phyloP scores from a whole-genome alignment of 176 grass and related monocot species.

The Oryza meyeriana region DNA sequence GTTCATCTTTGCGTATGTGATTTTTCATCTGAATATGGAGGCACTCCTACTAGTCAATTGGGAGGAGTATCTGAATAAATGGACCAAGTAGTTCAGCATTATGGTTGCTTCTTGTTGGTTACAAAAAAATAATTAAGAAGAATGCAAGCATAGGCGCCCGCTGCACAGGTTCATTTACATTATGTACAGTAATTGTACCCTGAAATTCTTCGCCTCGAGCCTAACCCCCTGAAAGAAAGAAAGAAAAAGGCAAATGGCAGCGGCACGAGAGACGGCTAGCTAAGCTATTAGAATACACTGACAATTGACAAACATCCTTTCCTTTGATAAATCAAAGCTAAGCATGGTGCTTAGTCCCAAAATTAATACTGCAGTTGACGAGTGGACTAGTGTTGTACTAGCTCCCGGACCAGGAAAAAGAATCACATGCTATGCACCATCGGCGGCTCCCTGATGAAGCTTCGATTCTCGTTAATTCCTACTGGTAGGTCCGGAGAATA shows the following conservation, averaged over 20 bases:
- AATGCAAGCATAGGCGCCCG: neutral
- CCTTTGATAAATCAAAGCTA: no score
- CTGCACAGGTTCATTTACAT: neutral
- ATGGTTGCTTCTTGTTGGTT: neutral
- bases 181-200: neutral
- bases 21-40: neutral
- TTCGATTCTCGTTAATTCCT: neutral
- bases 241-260: neutral
- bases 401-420: neutral
- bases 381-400: no score
- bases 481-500: neutral
- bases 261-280: neutral
- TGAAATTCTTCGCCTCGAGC: neutral
- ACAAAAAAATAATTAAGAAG: neutral
- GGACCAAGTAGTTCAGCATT: neutral
- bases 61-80: neutral
- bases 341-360: no score
- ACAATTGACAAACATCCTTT: neutral
- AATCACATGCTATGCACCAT: neutral
- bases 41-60: neutral
- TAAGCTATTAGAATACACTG: neutral
- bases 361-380: no score
- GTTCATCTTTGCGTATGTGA: neutral
- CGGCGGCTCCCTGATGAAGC: neutral
- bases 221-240: neutral